Evolutionary conservation across 2,329 filamentous ascomycete species (phyloP), one percentile per base, ranked within the genome.

Genomic region (Chrysosporium queenslandicum): DNA sequence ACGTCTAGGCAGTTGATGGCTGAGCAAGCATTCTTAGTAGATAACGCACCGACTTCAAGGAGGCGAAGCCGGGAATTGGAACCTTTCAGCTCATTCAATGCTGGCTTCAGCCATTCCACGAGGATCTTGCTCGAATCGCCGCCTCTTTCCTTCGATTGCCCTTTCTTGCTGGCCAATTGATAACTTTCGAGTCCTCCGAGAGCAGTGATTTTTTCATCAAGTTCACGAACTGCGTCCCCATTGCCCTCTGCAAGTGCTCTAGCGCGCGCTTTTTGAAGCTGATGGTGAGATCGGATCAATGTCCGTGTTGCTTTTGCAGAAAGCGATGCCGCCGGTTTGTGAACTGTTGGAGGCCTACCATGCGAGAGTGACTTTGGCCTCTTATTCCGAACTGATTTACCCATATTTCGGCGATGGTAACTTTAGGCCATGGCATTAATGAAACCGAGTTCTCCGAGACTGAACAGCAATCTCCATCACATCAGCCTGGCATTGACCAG

Each of bases 31-130:
- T 98, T 98, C 36, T 78, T 77, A 2, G 82, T 86, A 59, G 87
- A 94, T 49, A 98, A 72, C 1, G 90, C 86, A 6, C 92, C 92
- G 46, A 98, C 82, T 68, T 98, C 92, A 5, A 98, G 80, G 71
- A 97, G 81, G 18, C 76, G 79, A 36, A 87, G 67, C 25, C 4
- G 56, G 55, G 4, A 55, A 47, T 49, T 61, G 2, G 21, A 18
- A 12, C 5, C 50, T 30, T 30, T 60, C 54, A 61, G 59, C 52
- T 48, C 50, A 20, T 49, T 53, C 16, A 70, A 50, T 27, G 60
- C 58, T 1, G 66, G 64, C 37, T 58, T 57, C 27, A 84, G 67
- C 81, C 81, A 84, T 54, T 80, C 70, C 40, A 83, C 68, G 3
- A 84, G 68, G 4, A 80, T 64, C 50, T 73, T 76, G 56, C 78